Percentiles rank a stretch among this genome's conserved stretches.
Conservation (phyloP, 768 basidiomycete species). For the Zangia roseola region DNA sequence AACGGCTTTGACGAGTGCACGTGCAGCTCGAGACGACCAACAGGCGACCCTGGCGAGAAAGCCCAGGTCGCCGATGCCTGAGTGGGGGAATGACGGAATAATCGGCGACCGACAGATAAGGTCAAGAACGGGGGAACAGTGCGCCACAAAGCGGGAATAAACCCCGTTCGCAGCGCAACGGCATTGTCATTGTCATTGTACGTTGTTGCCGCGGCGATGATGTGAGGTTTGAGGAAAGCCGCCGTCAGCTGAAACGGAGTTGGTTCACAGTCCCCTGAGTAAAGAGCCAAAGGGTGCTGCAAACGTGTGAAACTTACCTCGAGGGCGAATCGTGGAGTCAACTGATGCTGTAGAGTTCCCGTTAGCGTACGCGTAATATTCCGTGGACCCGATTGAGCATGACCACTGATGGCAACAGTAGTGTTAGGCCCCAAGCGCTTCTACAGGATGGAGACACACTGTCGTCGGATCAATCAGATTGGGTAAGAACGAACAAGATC, state of each 20-base stretch:
- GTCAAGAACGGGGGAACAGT: constrained; percentile 40
- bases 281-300: constrained; percentile 8
- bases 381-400: constrained; percentile 29
- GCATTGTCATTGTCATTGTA: constrained; percentile 52
- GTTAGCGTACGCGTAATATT: constrained; percentile 44
- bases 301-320: constrained; percentile 36
- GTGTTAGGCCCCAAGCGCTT: constrained; percentile 49
- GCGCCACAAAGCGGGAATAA: constrained; percentile 34
- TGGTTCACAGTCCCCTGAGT: constrained; percentile 12
- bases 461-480: constrained; percentile 22
- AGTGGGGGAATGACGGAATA: constrained; percentile 49
- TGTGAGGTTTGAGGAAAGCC: constrained; percentile 40
- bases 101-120: constrained; percentile 46
- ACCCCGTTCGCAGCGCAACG: constrained; percentile 37
- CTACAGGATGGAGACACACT: constrained; percentile 34
- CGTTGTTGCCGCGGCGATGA: constrained; percentile 41
- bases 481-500: constrained; percentile 13
- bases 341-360: constrained; percentile 75
- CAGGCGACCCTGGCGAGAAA: constrained; percentile 21
- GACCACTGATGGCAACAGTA: constrained; percentile 38
- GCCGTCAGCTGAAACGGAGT: constrained; percentile 37
- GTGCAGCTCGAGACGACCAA: constrained; percentile 37
- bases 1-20: constrained; percentile 44
- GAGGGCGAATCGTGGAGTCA: constrained; percentile 60
- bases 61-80: constrained; percentile 43